A percentile compares a stretch with the other conserved stretches of the same genome.
Evolutionary conservation across 352 stramenopile genomes (phyloP).

Genomic region (Phytophthora ohioensis): DNA sequence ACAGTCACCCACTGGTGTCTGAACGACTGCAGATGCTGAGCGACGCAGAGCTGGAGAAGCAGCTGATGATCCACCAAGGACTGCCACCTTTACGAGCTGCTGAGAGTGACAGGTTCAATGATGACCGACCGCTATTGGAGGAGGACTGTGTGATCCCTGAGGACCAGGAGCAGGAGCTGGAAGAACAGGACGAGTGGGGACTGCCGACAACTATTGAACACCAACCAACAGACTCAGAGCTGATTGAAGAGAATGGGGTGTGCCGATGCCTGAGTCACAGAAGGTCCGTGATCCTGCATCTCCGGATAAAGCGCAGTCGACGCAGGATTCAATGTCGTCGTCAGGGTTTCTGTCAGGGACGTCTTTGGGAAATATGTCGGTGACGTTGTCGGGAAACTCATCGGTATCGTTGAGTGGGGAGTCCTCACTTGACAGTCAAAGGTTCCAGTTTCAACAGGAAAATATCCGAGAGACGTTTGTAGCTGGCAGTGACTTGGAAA

Average conservation of each 20-base stretch:
- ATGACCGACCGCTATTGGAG: slow-evolving; percentile 58
- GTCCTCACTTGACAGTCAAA: slow-evolving; percentile 41
- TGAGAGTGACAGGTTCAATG: slow-evolving; percentile 39
- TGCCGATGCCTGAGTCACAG: slow-evolving; percentile 47
- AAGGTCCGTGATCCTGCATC: slow-evolving; percentile 3
- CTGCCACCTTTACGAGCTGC: slow-evolving; percentile 18
- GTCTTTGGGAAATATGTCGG: slow-evolving; percentile 10
- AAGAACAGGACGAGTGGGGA: slow-evolving; percentile 67
- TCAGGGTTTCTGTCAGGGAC: slow-evolving; percentile 1
- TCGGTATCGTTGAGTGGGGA: slow-evolving; percentile 26
- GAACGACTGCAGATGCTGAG: slow-evolving; percentile 37
- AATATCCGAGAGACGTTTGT: slow-evolving; percentile 65
- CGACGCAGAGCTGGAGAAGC: slow-evolving; percentile 47
- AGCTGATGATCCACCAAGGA: slow-evolving; percentile 59
- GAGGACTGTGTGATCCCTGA: slow-evolving; percentile 70
- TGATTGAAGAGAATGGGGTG: slow-evolving; percentile 74
- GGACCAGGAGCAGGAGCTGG: slow-evolving; percentile 63
- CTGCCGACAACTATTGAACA: slow-evolving; percentile 5
- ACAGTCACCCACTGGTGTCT: slow-evolving; percentile 38
- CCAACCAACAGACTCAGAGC: slow-evolving; percentile 63
- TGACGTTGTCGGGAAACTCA: slow-evolving; percentile 21
- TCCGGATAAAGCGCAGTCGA: slow-evolving; percentile 7
- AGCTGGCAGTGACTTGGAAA: slow-evolving; percentile 57
- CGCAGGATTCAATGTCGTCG: slow-evolving; percentile 9
- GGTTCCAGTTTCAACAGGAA: slow-evolving; percentile 56